Evolutionary conservation across 83 land plant species (phyloP), one percentile per base, ranked within the genome.

Genomic region (Larix sibirica): DNA sequence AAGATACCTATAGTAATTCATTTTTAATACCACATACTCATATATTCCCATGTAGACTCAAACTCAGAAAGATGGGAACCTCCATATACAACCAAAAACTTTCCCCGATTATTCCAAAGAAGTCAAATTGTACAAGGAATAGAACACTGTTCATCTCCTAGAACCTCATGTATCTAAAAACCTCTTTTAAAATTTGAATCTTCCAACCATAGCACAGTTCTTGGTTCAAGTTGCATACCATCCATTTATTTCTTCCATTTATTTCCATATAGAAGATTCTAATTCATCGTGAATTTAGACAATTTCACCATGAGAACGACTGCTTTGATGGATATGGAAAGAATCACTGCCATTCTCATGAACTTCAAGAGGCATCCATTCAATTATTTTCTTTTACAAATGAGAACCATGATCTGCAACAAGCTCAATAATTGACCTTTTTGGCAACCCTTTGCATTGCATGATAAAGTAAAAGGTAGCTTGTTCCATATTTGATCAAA

Each of bases 401-500:
- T 95, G 91, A 28, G 85, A 80, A 69, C 84, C 83, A 86, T 96
- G 99, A 42, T 91, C 92, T 33, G 89, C 88, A 42, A 98, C 97
- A 68, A 98, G 79, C 83, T 94, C 97, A 63, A 96, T 92, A 79
- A 96, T 66, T 6, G 95, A 85, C 13, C 87, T 88, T 79, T 85
- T 93, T 28, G 99, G 97, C 26, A 86, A 44, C 50, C 98, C 99
- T 85, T 89, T 91, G 79, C 91, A 94, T 81, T 94, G 96, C 42
- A 88, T 87, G 56, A 98, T 93, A 33, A 86, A 88, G 58, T 96
- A 84, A 85, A 77, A 97, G 7, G 90, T 92, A 23, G 91, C 82
- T 93, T 91, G 84, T 97, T 97, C 99, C 99, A 97, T 38, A 97
- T 88, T 77, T 85, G 79, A 60, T 97, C 99, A 56, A 93, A 89